Conservation (phyloP, 2,329 filamentous ascomycete species). For the Hypoxylon sp. region DNA sequence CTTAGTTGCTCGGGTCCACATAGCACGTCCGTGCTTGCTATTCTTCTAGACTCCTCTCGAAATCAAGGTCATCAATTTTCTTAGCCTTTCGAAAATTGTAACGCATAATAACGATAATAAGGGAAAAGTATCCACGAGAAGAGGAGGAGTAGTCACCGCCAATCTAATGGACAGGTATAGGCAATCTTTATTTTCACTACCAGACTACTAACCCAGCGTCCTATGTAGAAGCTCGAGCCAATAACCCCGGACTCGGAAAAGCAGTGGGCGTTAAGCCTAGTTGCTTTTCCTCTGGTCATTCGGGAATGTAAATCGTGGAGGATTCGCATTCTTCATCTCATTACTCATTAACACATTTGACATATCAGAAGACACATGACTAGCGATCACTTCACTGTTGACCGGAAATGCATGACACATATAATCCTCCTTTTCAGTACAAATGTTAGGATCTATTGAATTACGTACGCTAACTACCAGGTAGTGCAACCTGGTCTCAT, state of each 20-base stretch:
- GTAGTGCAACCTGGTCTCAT: constrained; percentile 31
- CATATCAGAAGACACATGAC: constrained; percentile 19
- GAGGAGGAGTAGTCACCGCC: constrained; percentile 16
- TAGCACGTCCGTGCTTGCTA: constrained; percentile 2
- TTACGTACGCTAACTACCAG: constrained; percentile 28
- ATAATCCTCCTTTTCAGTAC: constrained; percentile 31
- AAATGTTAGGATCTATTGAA: constrained; percentile 28
- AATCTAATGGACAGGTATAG: not conserved
- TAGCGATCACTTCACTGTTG: constrained; percentile 23
- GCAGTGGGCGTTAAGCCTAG: not conserved
- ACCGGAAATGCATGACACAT: constrained; percentile 47
- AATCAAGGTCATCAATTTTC: constrained; percentile 10
- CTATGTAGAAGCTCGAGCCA: not conserved
- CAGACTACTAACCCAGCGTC: constrained; percentile 1
- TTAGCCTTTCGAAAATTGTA: not conserved
- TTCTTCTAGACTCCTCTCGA: constrained; percentile 40
- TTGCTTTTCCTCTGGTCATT: constrained; percentile 18
- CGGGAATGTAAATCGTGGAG: constrained; percentile 26
- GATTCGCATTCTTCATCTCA: constrained; percentile 32
- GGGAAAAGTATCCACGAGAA: not conserved
- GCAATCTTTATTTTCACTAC: constrained; percentile 14
- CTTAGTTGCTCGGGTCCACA: constrained; percentile 15
- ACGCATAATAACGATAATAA: constrained; percentile 4
- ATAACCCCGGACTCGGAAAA: not conserved
- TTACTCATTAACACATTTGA: constrained; percentile 29